Evolutionary conservation across 2,329 filamentous ascomycete species (phyloP).

Genomic region (Ambrosiella xylebori): DNA sequence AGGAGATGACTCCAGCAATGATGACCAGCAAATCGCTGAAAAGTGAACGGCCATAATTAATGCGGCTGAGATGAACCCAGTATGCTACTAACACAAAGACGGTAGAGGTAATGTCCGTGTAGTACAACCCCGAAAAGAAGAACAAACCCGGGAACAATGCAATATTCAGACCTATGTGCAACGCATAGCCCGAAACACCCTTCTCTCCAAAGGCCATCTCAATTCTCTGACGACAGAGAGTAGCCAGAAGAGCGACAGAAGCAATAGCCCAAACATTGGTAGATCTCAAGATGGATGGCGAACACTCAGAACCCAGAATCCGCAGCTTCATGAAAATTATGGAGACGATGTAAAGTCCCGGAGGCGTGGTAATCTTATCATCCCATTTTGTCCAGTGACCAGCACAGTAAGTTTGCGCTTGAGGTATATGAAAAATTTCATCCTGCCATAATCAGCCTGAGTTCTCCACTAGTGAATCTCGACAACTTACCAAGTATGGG

Average conservation of each 20-base stretch:
- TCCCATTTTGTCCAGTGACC: constrained; percentile 69
- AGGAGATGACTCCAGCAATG: constrained; percentile 42
- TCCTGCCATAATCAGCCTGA: constrained; percentile 36
- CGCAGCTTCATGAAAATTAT: constrained; percentile 7
- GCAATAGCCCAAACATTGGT: constrained; percentile 30
- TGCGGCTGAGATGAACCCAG: constrained; percentile 32
- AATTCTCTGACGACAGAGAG: constrained; percentile 35
- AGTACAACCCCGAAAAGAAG: constrained; percentile 92
- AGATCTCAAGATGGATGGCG: constrained; percentile 27
- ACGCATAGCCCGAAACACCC: constrained; percentile 20
- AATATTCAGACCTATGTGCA: constrained; percentile 59
- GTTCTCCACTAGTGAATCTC: neutral
- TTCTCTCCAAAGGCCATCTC: constrained; percentile 20
- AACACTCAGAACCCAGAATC: constrained; percentile 19
- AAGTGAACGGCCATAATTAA: constrained; percentile 19
- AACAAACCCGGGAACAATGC: constrained; percentile 77
- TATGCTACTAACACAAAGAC: constrained; percentile 57
- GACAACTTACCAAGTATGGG: constrained; percentile 34
- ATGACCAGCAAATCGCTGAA: constrained; percentile 29
- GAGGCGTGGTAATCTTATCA: constrained; percentile 91
- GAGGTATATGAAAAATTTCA: constrained; percentile 76
- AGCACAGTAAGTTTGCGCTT: constrained; percentile 73
- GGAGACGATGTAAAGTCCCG: constrained; percentile 49
- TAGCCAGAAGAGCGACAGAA: constrained; percentile 27
- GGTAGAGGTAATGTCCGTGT: constrained; percentile 79